A percentile compares a stretch with the other conserved stretches of the same genome.
phyloP scores from a whole-genome alignment of 2,329 filamentous ascomycete genomes.

The Colletotrichum gloeosporioides region DNA sequence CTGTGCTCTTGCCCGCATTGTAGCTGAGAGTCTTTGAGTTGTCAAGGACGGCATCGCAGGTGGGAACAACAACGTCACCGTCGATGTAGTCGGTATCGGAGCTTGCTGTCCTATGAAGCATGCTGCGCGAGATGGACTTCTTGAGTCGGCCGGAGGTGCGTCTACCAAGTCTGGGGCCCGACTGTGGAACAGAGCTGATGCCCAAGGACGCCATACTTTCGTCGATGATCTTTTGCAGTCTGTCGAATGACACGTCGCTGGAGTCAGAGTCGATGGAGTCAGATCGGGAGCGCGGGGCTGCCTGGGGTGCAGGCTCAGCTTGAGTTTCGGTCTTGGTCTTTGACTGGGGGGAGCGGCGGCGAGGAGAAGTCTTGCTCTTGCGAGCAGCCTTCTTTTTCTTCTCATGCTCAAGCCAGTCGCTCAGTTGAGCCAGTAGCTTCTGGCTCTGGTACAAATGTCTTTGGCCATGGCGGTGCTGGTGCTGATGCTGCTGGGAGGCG shows the following conservation, averaged over 20 bases:
- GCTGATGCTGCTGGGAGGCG: slow-evolving; percentile 2
- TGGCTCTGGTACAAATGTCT: slow-evolving; percentile 49
- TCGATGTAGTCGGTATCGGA: slow-evolving; percentile 89
- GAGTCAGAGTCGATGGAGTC: slow-evolving; percentile 70
- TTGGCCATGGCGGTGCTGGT: slow-evolving; percentile 35
- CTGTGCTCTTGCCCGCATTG: slow-evolving; percentile 50
- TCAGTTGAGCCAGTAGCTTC: slow-evolving; percentile 74
- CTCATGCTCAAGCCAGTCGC: slow-evolving; percentile 85
- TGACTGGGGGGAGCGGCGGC: slow-evolving; percentile 41
- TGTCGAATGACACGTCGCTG: slow-evolving; percentile 77
- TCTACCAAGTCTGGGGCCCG: slow-evolving; percentile 46
- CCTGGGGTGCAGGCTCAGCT: slow-evolving; percentile 3
- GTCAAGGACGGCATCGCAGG: slow-evolving; percentile 84
- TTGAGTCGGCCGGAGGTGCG: slow-evolving; percentile 42
- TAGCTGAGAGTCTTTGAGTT: slow-evolving; percentile 90
- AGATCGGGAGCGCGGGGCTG: slow-evolving; percentile 37
- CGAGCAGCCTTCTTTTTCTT: slow-evolving; percentile 68
- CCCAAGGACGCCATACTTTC: slow-evolving; percentile 65
- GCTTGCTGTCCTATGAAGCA: slow-evolving; percentile 58
- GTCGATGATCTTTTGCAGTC: slow-evolving; percentile 80
- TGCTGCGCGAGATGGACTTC: slow-evolving; percentile 44
- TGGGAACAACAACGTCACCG: slow-evolving; percentile 81
- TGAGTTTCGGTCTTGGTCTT: slow-evolving; percentile 4
- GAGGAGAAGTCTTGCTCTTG: slow-evolving; percentile 49
- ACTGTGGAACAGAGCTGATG: slow-evolving; percentile 48